Percentiles rank a stretch among this genome's conserved stretches.
Evolutionary conservation across 2,329 filamentous ascomycete species (phyloP).

Genomic region (Nannizziopsis arthrosporioides): DNA sequence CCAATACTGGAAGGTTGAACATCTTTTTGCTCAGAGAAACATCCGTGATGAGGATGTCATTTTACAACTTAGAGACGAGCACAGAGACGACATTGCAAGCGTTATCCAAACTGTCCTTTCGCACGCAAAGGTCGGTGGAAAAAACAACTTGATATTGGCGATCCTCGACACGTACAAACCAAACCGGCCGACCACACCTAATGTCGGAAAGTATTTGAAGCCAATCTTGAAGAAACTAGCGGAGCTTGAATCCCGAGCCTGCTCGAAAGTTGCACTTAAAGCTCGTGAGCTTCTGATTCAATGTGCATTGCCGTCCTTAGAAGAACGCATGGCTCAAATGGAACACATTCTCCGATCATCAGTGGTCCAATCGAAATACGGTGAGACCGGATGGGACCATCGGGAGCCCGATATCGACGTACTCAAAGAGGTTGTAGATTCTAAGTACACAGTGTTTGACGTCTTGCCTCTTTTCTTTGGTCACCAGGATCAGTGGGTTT

Average conservation of each 20-base stretch:
- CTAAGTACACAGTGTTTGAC: conserved; percentile 96
- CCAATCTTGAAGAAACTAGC: conserved; percentile 72
- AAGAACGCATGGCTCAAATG: conserved; percentile 93
- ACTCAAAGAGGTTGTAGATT: conserved; percentile 96
- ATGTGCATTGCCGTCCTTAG: conserved; percentile 86
- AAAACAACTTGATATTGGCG: conserved; percentile 86
- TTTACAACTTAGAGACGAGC: conserved; percentile 82
- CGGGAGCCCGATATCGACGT: conserved; percentile 79
- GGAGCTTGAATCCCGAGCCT: conserved; percentile 73
- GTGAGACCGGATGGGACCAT: conserved; percentile 94
- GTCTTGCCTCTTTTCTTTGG: conserved; percentile 91
- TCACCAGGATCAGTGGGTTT: conserved; percentile 88
- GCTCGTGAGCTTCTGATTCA: conserved; percentile 95
- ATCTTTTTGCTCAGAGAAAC: conserved; percentile 72
- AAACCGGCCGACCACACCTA: conserved; percentile 81
- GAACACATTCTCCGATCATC: conserved; percentile 95
- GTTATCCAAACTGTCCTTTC: conserved; percentile 86
- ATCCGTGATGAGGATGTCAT: conserved; percentile 88
- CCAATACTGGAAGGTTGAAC: conserved; percentile 72
- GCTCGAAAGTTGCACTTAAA: conserved; percentile 93
- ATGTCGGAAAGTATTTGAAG: conserved; percentile 78
- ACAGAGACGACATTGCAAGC: conserved; percentile 80
- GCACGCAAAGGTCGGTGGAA: conserved; percentile 80
- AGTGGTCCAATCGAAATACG: conserved; percentile 92
- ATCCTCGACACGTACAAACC: conserved; percentile 90